Evolutionary conservation across 176 grass and related monocot species (phyloP).

Genomic region (Zoysia pacifica): DNA sequence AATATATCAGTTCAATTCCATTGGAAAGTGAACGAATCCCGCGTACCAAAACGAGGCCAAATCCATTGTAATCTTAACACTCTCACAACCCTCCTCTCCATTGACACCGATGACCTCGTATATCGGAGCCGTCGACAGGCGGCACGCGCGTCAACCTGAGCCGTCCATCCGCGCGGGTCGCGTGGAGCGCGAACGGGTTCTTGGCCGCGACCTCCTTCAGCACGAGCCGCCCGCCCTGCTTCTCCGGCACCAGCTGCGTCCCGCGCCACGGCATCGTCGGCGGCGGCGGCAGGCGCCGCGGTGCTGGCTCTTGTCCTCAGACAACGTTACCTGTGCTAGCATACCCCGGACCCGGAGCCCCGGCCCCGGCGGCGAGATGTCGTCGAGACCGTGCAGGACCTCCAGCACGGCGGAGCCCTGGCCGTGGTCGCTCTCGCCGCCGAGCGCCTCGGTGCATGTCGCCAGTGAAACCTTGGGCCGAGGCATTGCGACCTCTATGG

Average conservation of each 20-base stretch:
- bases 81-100: neutral
- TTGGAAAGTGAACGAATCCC: too few relatives aligned
- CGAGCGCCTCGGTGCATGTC: neutral
- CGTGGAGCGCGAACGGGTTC: slow-evolving; percentile 40
- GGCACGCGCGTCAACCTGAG: slow-evolving; percentile 37
- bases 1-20: too few relatives aligned
- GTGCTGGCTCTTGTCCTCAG: neutral
- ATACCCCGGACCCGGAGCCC: neutral
- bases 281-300: neutral
- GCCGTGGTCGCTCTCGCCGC: neutral
- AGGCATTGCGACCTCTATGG: neutral
- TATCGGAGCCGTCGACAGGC: neutral
- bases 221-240: slow-evolving; percentile 47
- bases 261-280: slow-evolving; percentile 36
- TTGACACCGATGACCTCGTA: neutral
- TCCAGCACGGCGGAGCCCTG: neutral
- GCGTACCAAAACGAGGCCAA: too few relatives aligned
- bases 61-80: too few relatives aligned
- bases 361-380: neutral
- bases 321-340: neutral
- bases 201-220: slow-evolving; percentile 36
- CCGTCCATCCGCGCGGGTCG: slow-evolving; percentile 33
- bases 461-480: neutral
- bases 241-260: slow-evolving; percentile 40
- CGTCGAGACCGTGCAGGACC: neutral